Percentiles rank a stretch among this genome's conserved stretches.
phyloP scores from a whole-genome alignment of 345 rosid species.

The Camelina sativa region DNA sequence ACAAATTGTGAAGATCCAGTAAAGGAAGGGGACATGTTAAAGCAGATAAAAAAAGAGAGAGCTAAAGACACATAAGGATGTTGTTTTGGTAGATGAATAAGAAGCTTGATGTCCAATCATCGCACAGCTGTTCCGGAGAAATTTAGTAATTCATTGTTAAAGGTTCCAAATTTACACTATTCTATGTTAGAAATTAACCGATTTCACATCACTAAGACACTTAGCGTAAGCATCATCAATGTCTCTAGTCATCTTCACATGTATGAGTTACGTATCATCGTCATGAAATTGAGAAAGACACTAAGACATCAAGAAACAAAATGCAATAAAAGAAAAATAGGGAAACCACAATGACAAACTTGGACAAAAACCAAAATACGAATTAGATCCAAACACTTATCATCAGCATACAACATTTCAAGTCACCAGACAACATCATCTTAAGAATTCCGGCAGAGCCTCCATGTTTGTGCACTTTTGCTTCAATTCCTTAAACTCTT shows the following conservation, averaged over 20 bases:
- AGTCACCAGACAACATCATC: neutral
- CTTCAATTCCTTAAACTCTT: neutral
- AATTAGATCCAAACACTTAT: neutral
- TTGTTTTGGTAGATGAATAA: too few relatives aligned
- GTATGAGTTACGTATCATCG: neutral
- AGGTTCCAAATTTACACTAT: neutral
- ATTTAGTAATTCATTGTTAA: too few relatives aligned
- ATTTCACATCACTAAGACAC: too few relatives aligned
- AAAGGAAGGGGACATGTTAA: too few relatives aligned
- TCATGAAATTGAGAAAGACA: neutral
- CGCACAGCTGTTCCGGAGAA: too few relatives aligned
- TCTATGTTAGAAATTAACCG: too few relatives aligned
- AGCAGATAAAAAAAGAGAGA: too few relatives aligned
- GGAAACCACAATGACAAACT: neutral
- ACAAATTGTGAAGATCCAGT: too few relatives aligned
- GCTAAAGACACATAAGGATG: too few relatives aligned
- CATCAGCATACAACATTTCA: neutral
- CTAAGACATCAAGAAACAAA: neutral
- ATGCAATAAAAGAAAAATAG: neutral
- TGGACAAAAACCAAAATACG: neutral
- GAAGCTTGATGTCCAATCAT: too few relatives aligned
- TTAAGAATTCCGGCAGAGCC: neutral
- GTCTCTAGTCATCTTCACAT: too few relatives aligned
- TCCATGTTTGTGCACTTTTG: neutral
- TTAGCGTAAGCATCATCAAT: too few relatives aligned